A percentile compares a stretch with the other conserved stretches of the same genome.
phyloP scores from a whole-genome alignment of 345 rosid genomes.

The Aquilaria sinensis region DNA sequence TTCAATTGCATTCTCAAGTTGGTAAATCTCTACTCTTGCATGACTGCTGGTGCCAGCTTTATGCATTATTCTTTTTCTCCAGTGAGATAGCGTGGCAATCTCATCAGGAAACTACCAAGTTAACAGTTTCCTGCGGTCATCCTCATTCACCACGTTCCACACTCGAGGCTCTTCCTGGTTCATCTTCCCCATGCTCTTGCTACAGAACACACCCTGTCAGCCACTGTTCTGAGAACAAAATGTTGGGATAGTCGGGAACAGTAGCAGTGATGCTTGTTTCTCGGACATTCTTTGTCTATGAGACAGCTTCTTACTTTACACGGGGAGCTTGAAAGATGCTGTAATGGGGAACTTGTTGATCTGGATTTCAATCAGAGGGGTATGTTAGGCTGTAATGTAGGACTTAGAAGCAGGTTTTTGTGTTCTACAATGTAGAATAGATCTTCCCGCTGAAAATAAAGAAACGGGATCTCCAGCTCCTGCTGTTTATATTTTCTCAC shows the following conservation, averaged over 20 bases:
- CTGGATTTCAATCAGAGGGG: constrained; percentile 6
- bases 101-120: constrained; percentile 34
- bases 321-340: not conserved
- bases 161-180: constrained; percentile 42
- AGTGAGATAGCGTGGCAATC: constrained; percentile 39
- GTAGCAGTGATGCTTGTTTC: constrained; percentile 9
- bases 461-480: constrained; percentile 9
- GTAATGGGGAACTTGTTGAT: not conserved
- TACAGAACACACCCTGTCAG: constrained; percentile 2
- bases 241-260: constrained; percentile 9
- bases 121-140: constrained; percentile 26
- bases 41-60: constrained; percentile 33
- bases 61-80: constrained; percentile 47
- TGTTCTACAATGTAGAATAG: constrained; percentile 11
- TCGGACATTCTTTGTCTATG: constrained; percentile 4
- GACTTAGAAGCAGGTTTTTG: constrained; percentile 27
- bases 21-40: constrained; percentile 13
- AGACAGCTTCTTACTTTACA: constrained; percentile 1
- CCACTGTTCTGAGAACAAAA: not conserved
- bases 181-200: constrained; percentile 26
- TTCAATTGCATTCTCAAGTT: constrained; percentile 10
- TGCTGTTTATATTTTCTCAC: constrained; percentile 11
- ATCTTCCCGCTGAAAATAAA: constrained; percentile 15
- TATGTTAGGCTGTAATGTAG: not conserved
- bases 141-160: constrained; percentile 51